phyloP scores from a whole-genome alignment of 1,284 basidiomycete genomes.

The Puccinia novopanici region DNA sequence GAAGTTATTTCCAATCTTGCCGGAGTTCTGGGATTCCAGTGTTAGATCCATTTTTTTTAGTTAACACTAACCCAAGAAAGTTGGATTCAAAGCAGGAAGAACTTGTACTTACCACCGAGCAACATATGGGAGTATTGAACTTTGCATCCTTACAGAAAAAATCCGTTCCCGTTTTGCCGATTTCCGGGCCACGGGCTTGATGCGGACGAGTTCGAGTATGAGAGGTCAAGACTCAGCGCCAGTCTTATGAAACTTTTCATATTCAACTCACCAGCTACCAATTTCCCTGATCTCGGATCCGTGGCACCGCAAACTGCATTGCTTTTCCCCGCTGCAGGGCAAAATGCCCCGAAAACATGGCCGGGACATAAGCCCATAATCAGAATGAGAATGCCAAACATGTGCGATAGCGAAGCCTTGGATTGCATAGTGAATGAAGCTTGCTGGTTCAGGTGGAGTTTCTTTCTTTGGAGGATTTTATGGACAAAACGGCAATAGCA shows the following conservation, averaged over 20 bases:
- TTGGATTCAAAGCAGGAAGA: not conserved
- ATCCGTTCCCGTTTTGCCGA: not conserved
- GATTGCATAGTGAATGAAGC: not conserved
- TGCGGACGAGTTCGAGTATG: not conserved
- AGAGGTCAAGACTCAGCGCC: too few relatives aligned
- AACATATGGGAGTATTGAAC: not conserved
- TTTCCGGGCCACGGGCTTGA: not conserved
- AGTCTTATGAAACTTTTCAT: too few relatives aligned
- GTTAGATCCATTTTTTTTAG: not conserved
- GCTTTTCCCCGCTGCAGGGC: not conserved
- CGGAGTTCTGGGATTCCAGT: not conserved
- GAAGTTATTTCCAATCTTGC: not conserved
- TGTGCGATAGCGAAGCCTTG: not conserved
- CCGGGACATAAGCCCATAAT: not conserved
- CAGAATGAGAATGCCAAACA: not conserved
- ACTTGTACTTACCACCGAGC: not conserved
- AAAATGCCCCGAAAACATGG: not conserved
- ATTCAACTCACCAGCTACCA: not conserved
- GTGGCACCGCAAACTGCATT: not conserved
- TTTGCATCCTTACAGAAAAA: not conserved
- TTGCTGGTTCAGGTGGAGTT: not conserved
- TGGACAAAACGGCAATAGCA: too few relatives aligned
- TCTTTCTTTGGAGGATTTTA: not conserved
- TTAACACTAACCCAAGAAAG: not conserved
- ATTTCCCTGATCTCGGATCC: not conserved